Percentiles rank a stretch among this genome's conserved stretches.
These are phyloP conservation scores for Nepenthes alata DNA, from an alignment of 179 eudicot species.

Conservation along the genomic window DNA sequence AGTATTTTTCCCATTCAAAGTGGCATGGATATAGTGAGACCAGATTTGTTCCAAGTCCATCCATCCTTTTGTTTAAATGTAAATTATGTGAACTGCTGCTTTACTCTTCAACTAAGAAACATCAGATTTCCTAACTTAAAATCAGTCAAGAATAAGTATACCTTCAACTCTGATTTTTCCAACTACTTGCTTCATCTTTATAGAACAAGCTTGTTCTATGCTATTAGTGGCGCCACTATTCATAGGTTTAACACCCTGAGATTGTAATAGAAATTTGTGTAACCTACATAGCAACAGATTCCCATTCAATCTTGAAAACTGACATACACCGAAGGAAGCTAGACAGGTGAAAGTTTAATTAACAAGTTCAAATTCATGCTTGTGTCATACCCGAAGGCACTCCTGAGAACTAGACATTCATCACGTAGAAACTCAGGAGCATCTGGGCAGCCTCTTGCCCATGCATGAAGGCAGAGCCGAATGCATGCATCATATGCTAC, in stretches of 20 bases:
- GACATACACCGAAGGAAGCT: background rate
- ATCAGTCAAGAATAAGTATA: slow-evolving; percentile 9
- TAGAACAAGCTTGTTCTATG: slow-evolving; percentile 30
- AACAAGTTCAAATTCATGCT: background rate
- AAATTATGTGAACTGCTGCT: too few species aligned
- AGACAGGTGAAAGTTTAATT: background rate
- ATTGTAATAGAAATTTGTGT: slow-evolving; percentile 58
- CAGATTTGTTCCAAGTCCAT: too few species aligned
- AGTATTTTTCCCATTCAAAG: too few species aligned
- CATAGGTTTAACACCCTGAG: slow-evolving; percentile 37
- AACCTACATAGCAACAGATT: slow-evolving; percentile 24
- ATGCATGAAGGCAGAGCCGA: slow-evolving; percentile 67
- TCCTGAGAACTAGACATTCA: slow-evolving; percentile 61
- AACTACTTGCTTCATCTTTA: slow-evolving; percentile 38
- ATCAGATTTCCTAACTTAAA: background rate
- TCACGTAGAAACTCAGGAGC: slow-evolving; percentile 75
- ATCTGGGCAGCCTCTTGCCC: slow-evolving; percentile 71
- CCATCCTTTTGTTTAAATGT: too few species aligned
- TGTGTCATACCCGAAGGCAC: slow-evolving; percentile 67
- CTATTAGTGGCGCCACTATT: slow-evolving; percentile 16
- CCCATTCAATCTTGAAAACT: background rate
- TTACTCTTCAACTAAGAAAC: background rate
- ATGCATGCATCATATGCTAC: slow-evolving; percentile 83
- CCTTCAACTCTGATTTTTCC: slow-evolving; percentile 82
- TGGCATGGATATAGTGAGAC: too few species aligned